Conservation (phyloP, 352 stramenopile genomes). For the Globisporangium ultimum region DNA sequence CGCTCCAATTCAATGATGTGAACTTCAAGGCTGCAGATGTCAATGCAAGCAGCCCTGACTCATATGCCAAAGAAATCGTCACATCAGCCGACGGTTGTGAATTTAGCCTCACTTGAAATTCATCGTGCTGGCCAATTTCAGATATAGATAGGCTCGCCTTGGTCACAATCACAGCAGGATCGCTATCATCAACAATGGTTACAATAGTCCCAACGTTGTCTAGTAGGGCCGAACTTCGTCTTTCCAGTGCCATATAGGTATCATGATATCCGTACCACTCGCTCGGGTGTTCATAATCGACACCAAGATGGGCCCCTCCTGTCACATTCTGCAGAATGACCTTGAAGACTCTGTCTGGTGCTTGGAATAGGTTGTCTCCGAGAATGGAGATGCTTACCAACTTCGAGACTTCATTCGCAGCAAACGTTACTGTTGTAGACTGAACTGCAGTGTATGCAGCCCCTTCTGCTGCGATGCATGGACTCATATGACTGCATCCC, state of each 20-base stretch:
- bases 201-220: conserved; percentile 71
- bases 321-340: conserved; percentile 40
- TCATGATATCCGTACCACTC: conserved; percentile 45
- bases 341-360: conserved; percentile 65
- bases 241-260: conserved; percentile 41
- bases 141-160: conserved; percentile 64
- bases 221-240: conserved; percentile 24
- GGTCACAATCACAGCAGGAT: conserved; percentile 57
- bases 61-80: conserved; percentile 22
- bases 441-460: conserved; percentile 48
- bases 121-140: conserved; percentile 61
- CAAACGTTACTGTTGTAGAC: conserved; percentile 46
- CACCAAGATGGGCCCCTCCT: conserved; percentile 51
- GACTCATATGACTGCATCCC: conserved; percentile 62
- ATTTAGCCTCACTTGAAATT: conserved; percentile 51
- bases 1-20: conserved; percentile 35
- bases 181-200: conserved; percentile 60
- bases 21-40: conserved; percentile 31
- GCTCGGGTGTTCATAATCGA: conserved; percentile 56
- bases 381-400: conserved; percentile 48
- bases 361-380: conserved; percentile 59
- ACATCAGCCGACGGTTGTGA: conserved; percentile 37
- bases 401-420: conserved; percentile 38
- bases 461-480: conserved; percentile 43
- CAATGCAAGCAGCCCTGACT: conserved; percentile 18